Base-by-base conservation (phyloP, 352 stramenopile genomes). In the Pseudoperonospora humuli region DNA sequence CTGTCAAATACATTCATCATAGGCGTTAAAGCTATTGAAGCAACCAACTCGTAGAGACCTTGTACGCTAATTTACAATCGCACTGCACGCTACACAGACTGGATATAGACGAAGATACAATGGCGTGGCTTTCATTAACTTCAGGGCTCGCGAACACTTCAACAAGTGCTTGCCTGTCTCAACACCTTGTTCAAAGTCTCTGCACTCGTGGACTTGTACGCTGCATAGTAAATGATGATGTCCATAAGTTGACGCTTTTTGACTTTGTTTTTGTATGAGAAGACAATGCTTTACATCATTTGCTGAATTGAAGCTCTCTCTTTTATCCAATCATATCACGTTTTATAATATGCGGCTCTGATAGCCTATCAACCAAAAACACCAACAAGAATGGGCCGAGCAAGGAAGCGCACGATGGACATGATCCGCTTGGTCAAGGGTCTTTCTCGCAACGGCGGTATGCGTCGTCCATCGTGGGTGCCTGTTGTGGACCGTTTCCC, bases 361-460 rank as follows among this genome's bases (percentile, higher is more conserved):
- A n/a, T n/a, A n/a, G n/a, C n/a, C n/a, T n/a, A n/a, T n/a, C n/a
- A n/a, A n/a, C n/a, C n/a, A n/a, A n/a, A n/a, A n/a, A n/a, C n/a
- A 58, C 38, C 39, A 24, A 36, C 39, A 55, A 67, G 9, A 41
- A 91, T 92, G 79, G 79, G 79, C 15, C 75, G 79, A 46, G 79
- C 79, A 51, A 65, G 79, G 24, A 88, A 88, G 64, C 63, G 60
- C 24, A 75, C 72, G 39, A 70, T 88, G 66, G 70, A 85, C 54
- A 82, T 89, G 59, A 77, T 92, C 60, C 71, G 67, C 39, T 69
- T 81, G 45, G 78, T 86, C 17, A 85, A 85, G 52, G 79, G 79
- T 19, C 58, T 92, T 35, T 70, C 66, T 45, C 79, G 79, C 38
- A 87, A 92, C 60, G 75, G 76, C 13, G 79, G 79, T 42, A 89